Percentiles rank a stretch among this genome's conserved stretches.
Evolutionary conservation across 75 land plant genomes (phyloP).

Genomic region (Pinus taeda): DNA sequence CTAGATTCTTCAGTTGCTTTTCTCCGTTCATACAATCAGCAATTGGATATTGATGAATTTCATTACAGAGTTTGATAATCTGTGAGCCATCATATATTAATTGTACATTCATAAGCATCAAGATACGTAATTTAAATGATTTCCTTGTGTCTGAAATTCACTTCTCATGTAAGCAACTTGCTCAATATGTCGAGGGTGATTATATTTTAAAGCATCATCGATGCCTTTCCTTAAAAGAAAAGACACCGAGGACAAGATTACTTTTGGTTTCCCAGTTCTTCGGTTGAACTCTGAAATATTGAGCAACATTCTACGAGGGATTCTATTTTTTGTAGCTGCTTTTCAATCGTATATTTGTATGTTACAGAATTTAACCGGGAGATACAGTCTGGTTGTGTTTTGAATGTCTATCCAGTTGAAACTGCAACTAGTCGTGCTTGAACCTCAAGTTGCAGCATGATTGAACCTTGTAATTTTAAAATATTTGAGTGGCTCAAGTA

Average conservation of each 20-base stretch:
- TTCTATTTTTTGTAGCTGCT: not conserved
- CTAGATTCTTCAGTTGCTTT: constrained; percentile 1
- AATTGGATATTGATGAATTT: not conserved
- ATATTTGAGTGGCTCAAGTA: not conserved
- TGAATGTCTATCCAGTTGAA: not conserved
- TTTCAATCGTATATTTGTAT: not conserved
- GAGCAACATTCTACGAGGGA: not conserved
- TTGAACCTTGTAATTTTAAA: constrained; percentile 8
- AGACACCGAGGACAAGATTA: not conserved
- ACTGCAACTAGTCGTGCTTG: not conserved
- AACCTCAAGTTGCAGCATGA: not conserved
- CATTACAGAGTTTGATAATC: not conserved
- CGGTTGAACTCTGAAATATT: not conserved
- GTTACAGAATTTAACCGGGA: not conserved
- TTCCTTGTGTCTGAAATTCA: not conserved
- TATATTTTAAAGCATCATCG: not conserved
- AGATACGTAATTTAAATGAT: not conserved
- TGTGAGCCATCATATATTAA: not conserved
- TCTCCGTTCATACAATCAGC: not conserved
- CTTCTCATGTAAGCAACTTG: not conserved
- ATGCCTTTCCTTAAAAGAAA: not conserved
- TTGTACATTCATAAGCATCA: not conserved
- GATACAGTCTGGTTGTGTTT: not conserved
- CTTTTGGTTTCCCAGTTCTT: not conserved
- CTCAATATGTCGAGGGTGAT: not conserved